These are phyloP conservation scores for Euryodendron excelsum DNA, from an alignment of 148 eudicot species.

Conservation along the genomic window DNA sequence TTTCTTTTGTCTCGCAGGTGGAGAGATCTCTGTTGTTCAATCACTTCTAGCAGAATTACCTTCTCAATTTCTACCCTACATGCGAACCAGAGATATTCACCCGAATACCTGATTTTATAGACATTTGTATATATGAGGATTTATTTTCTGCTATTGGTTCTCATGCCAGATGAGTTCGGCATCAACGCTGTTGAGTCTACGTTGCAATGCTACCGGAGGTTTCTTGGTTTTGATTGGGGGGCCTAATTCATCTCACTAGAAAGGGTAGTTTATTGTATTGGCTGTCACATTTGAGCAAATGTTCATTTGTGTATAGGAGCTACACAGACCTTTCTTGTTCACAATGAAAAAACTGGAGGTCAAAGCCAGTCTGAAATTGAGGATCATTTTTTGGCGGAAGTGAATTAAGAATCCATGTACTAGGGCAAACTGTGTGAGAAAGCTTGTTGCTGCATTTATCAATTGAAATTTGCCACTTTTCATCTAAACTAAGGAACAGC, in stretches of 20 bases:
- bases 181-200: conserved; percentile 3
- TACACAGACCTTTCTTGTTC: conserved; percentile 5
- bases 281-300: not conserved
- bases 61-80: conserved; percentile 78
- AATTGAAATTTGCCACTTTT: not conserved
- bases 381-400: not conserved
- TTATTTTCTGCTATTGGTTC: conserved; percentile 5
- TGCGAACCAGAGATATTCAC: conserved; percentile 68
- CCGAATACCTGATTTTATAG: conserved; percentile 43
- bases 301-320: conserved; percentile 8
- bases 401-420: not conserved
- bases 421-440: not conserved
- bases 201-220: not conserved
- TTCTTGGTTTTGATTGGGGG: not conserved
- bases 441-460: no score
- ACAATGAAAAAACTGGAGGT: not conserved
- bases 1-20: conserved; percentile 54
- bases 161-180: not conserved
- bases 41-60: conserved; percentile 92
- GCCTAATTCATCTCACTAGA: not conserved
- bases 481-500: not conserved
- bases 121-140: conserved; percentile 34
- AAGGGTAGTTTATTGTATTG: conserved; percentile 13
- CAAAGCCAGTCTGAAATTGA: not conserved
- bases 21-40: conserved; percentile 78